These are phyloP conservation scores for Lentinus tigrinus DNA, from an alignment of 768 basidiomycete species.

Conservation along the genomic window DNA sequence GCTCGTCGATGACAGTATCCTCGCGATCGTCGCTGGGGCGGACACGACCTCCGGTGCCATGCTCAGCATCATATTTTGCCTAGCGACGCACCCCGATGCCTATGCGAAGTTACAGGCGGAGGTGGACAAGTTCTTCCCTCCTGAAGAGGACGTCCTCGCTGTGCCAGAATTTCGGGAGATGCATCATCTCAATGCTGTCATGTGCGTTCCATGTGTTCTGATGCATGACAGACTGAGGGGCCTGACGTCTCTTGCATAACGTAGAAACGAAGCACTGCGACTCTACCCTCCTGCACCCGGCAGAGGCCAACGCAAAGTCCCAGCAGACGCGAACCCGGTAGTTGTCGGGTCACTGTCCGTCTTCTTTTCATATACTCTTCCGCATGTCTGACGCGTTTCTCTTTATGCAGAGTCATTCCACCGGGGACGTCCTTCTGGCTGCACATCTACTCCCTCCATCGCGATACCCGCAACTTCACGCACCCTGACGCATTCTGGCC, in stretches of 20 bases:
- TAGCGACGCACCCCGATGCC: conserved; percentile 18
- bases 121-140: conserved; percentile 25
- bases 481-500: conserved; percentile 41
- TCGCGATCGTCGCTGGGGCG: conserved; percentile 30
- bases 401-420: conserved; percentile 24
- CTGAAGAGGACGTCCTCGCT: conserved; percentile 19
- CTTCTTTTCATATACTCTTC: too few relatives aligned
- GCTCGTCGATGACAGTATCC: conserved; percentile 14
- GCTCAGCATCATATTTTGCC: conserved; percentile 23
- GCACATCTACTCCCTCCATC: conserved; percentile 42
- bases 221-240: neutral
- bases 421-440: conserved; percentile 35
- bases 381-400: too few relatives aligned
- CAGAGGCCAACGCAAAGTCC: neutral
- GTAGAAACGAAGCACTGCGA: neutral
- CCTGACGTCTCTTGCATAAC: neutral
- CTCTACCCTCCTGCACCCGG: neutral
- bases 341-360: conserved; percentile 33
- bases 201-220: conserved; percentile 22
- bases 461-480: conserved; percentile 45
- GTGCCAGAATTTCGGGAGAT: conserved; percentile 22
- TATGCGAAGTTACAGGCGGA: conserved; percentile 24
- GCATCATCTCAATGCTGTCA: conserved; percentile 34
- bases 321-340: conserved; percentile 20
- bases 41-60: conserved; percentile 29